Evolutionary conservation across 2,329 filamentous ascomycete species (phyloP), one percentile per base, ranked within the genome.

Genomic region (Fusarium illudens): DNA sequence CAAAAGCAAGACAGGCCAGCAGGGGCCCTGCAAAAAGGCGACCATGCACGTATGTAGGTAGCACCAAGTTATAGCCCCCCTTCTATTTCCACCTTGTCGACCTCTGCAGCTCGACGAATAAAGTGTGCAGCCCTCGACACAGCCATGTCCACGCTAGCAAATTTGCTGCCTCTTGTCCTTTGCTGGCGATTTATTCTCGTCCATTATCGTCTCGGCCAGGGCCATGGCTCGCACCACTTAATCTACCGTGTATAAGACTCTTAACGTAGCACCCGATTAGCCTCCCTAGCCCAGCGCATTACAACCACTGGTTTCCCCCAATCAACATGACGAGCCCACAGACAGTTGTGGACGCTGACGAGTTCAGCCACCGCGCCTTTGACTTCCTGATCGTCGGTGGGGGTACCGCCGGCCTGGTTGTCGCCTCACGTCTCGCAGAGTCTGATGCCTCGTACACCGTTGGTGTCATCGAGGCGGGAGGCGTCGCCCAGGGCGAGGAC

Each of bases 341-440:
- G 9, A 30, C 30, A 44, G 29, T 56, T 22, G 34, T 57, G 37
- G 58, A 33, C 10, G 42, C 60, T 4, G 71, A 73, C 19, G 68
- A 67, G 12, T 79, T 79, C 51, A 59, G 58, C 15, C 56, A 58
- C 3, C 69, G 58, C 9, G 20, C 37, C 25, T 79, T 77, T 36
- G 75, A 77, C 62, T 79, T 75, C 58, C 66, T 87, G 36, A 72
- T 88, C 58, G 75, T 87, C 20, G 86, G 86, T 30, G 86, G 86
- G 33, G 86, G 85, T 7, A 86, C 84, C 7, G 84, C 84, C 13
- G 86, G 86, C 15, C 77, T 87, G n/a, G 80, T 79, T 2, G 75
- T 87, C 8, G 84, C 83, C 10, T 75, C 81, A 9, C 79, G 83
- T 1, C 76, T 88, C 4, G 80, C 82, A 1, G 81, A 84, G 60